Base-by-base conservation (phyloP, 768 basidiomycete genomes). In the Suillus hirtellus region DNA sequence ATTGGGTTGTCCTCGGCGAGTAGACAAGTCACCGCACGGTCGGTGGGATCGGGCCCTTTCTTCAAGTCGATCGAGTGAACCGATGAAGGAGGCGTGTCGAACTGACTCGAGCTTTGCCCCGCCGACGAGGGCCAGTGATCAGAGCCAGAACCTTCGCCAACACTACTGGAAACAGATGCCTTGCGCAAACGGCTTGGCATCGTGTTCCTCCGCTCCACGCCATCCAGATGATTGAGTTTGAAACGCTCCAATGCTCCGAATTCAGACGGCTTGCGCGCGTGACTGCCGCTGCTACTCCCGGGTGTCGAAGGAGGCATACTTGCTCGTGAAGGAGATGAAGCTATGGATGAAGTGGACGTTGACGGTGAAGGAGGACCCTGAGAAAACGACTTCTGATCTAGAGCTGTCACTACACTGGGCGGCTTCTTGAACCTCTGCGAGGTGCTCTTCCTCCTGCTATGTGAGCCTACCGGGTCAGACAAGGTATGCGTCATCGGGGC, bases 1-100 rank as follows among this genome's bases (percentile, higher is more conserved):
- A 99, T 98, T 1, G 97, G 97, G 71, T 99, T 99, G 70, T 99
- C 95, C 75, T 99, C 97, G 1, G 96, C 97, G 42, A 99, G 83
- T 34, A 99, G 75, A 71, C 94, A 95, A 46, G 95, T 97, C 60
- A 99, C 89, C n/a, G 90, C 89, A 46, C 93, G 87, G 72, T 96
- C 95, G 63, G 76, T 84, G n/a, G 85, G 87, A 72, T 93, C 92
- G 4, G 88, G 88, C 1, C 84, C 88, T 76, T 87, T 87, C 73
- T 85, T 84, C 73, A 93, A 73, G 70, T 94, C 92, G 67, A 91
- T 89, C 0, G 93, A 93, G 67, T 88, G 87, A n/a, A 93, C 88
- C 15, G 92, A 93, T 35, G 92, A 93, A 11, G 90, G 87, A 34
- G 93, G 90, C 53, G 72, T 67, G 46, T 83, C 90, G 34, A 80